phyloP scores from a whole-genome alignment of 1,284 basidiomycete genomes.

The Leccinum angustisporum region DNA sequence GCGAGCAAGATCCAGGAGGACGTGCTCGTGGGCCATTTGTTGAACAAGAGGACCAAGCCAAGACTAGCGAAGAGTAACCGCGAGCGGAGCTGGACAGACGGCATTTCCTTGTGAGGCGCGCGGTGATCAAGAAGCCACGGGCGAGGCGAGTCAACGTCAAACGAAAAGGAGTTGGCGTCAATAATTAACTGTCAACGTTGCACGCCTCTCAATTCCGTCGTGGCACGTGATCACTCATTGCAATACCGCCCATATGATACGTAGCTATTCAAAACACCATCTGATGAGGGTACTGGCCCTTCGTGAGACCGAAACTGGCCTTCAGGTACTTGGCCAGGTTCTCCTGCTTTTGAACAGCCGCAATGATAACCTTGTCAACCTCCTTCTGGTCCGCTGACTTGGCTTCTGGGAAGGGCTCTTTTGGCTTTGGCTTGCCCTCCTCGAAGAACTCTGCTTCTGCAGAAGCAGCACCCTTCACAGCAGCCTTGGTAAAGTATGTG shows the following conservation, averaged over 20 bases:
- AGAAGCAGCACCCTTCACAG: slow-evolving; percentile 65
- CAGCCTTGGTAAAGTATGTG: slow-evolving; percentile 89
- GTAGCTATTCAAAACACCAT: slow-evolving; percentile 68
- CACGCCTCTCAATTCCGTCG: background rate
- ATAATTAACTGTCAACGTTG: background rate
- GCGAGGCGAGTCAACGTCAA: background rate
- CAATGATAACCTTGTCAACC: slow-evolving; percentile 84
- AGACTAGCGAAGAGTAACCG: slow-evolving; percentile 19
- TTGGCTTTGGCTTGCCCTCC: slow-evolving; percentile 90
- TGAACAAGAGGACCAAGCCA: slow-evolving; percentile 14
- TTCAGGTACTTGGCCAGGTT: slow-evolving; percentile 93
- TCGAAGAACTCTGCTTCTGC: slow-evolving; percentile 97
- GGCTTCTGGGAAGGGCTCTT: slow-evolving; percentile 87
- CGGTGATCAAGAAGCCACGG: slow-evolving; percentile 1
- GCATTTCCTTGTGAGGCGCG: slow-evolving; percentile 15
- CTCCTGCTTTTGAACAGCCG: slow-evolving; percentile 90
- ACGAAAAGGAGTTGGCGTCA: background rate
- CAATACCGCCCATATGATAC: slow-evolving; percentile 21
- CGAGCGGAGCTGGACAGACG: slow-evolving; percentile 1
- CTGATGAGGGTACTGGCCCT: slow-evolving; percentile 91
- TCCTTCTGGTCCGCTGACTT: slow-evolving; percentile 94
- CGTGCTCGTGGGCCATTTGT: slow-evolving; percentile 25
- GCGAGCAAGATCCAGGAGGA: slow-evolving; percentile 33
- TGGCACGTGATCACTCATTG: slow-evolving; percentile 19
- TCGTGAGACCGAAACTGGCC: slow-evolving; percentile 92